Base-by-base conservation (phyloP, 164 flowering plant genomes). In the Macadamia tetraphylla region DNA sequence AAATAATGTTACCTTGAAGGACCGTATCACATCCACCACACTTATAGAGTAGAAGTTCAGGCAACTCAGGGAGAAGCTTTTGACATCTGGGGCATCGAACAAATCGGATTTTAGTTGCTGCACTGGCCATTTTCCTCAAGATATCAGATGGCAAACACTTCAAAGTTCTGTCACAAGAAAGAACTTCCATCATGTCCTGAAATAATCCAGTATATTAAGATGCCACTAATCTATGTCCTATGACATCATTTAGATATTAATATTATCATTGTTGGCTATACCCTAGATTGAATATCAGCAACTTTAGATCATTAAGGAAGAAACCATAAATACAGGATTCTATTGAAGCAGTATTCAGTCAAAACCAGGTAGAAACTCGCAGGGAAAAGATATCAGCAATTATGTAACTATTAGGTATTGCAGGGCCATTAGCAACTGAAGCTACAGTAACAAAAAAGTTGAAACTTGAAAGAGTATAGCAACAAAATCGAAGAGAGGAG, bases 51-150 rank as follows among this genome's bases (percentile, higher is more conserved):
- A 84, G 80, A 80, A 85, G 42, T 48, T 83, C 74, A 6, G 84
- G 64, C 57, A 67, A 55, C 78, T 91, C 97, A 8, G 83, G 79
- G 67, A 91, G 92, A 75, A 88, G 61, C 63, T 60, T 31, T 42
- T 52, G 64, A 63, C 97, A 91, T 77, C 73, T 91, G 23, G 97
- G 97, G 70, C 97, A 91, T 71, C 68, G 74, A 59, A 91, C 97
- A 1, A 87, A 13, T 67, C 95, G 82, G 60, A 83, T 73, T 78
- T 82, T 42, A 58, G 72, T 63, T 40, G 15, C 7, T 53, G 29
- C 71, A 31, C 72, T 62, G 2, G 67, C 69, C 89, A 85, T 87
- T 56, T 65, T 77, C 13, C 59, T 71, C 75, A 65, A 60, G 59
- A 60, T 11, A 48, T 52, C 62, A 67, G 57, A 6, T 44, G 42